Conservation (phyloP, 2,329 filamentous ascomycete genomes). For the Pseudogymnoascus sp. region DNA sequence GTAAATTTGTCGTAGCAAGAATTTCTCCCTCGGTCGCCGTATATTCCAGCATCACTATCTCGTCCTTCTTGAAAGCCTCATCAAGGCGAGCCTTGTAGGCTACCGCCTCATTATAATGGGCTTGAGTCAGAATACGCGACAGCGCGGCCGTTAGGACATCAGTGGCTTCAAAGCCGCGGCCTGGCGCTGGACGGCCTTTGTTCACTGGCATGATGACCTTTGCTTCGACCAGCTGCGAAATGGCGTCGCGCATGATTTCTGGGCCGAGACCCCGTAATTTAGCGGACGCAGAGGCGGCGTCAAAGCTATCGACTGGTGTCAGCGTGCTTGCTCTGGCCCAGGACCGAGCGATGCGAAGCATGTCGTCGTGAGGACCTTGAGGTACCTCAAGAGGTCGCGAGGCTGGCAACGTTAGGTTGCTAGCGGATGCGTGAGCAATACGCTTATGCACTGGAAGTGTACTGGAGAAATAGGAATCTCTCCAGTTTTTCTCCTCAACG, state of each 20-base stretch:
- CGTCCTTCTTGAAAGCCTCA: conserved; percentile 37
- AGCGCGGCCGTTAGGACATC: conserved; percentile 50
- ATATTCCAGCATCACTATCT: conserved; percentile 41
- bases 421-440: conserved; percentile 31
- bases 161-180: conserved; percentile 54
- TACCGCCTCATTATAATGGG: conserved; percentile 50
- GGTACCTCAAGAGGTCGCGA: conserved; percentile 1
- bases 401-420: conserved; percentile 35
- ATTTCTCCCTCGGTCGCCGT: conserved; percentile 54
- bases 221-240: conserved; percentile 16
- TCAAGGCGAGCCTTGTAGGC: conserved; percentile 55
- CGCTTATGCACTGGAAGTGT: conserved; percentile 37
- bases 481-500: conserved; percentile 40
- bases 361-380: conserved; percentile 20
- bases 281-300: conserved; percentile 38
- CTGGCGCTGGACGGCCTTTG: conserved; percentile 49
- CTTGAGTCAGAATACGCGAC: conserved; percentile 44
- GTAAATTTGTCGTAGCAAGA: conserved; percentile 59
- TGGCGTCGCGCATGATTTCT: conserved; percentile 17
- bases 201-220: conserved; percentile 47
- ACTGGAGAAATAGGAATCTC: conserved; percentile 48
- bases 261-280: conserved; percentile 31
- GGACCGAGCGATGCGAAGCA: conserved; percentile 41
- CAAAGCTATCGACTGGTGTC: conserved; percentile 43
- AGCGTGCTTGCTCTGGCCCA: conserved; percentile 53